phyloP scores from a whole-genome alignment of 371 early-diverging fungal species.

The Mortierella polycephala region DNA sequence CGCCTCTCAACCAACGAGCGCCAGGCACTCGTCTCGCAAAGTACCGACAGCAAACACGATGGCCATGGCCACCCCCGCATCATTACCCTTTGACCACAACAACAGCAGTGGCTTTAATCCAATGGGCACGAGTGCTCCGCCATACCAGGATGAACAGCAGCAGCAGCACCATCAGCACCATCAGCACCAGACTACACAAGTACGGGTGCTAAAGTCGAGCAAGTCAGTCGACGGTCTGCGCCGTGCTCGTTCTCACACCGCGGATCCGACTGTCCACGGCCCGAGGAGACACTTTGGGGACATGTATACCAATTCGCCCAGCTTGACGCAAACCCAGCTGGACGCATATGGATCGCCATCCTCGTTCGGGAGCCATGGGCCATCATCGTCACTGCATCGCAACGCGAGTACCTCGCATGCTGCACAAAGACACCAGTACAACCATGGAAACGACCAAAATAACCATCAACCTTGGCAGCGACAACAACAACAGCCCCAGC shows the following conservation, averaged over 20 bases:
- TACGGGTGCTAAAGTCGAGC: conserved; percentile 33
- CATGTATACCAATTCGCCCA: conserved; percentile 32
- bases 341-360: conserved; percentile 32
- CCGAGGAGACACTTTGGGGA: conserved; percentile 29
- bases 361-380: not conserved
- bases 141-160: conserved; percentile 4
- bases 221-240: conserved; percentile 49
- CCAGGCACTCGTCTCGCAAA: not conserved
- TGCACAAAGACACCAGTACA: conserved; percentile 1
- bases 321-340: conserved; percentile 36
- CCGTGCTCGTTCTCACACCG: conserved; percentile 37
- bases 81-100: conserved; percentile 8
- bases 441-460: not conserved
- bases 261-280: conserved; percentile 26
- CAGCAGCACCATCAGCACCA: conserved; percentile 9
- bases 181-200: conserved; percentile 7
- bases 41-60: conserved; percentile 4
- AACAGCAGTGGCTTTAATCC: conserved; percentile 16
- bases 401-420: conserved; percentile 1
- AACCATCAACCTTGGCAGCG: conserved; percentile 14
- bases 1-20: not conserved
- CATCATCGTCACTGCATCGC: conserved; percentile 3
- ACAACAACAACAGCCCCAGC: conserved; percentile 9
- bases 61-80: conserved; percentile 47
- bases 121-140: not conserved